phyloP scores from a whole-genome alignment of 2,329 filamentous ascomycete species.

The Gaeumannomyces tritici region DNA sequence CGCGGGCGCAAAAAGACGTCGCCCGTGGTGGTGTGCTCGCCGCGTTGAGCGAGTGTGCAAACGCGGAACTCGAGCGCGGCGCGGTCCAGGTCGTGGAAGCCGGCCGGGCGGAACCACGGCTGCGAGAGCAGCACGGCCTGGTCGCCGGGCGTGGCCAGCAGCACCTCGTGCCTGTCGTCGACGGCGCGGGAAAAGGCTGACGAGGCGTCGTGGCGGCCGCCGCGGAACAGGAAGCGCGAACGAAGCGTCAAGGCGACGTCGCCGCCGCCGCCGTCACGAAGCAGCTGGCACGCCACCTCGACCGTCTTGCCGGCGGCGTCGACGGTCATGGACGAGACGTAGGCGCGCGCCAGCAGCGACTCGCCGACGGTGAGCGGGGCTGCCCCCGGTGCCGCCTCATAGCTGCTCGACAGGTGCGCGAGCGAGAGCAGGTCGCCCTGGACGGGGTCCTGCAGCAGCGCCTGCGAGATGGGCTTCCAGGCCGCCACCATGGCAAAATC shows the following conservation, averaged over 20 bases:
- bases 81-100: neutral
- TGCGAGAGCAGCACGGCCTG: neutral
- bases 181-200: neutral
- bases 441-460: slow-evolving; percentile 93
- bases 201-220: neutral
- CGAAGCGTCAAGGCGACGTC: neutral
- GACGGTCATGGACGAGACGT: slow-evolving; percentile 98
- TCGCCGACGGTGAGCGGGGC: slow-evolving; percentile 93
- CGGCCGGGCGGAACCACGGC: neutral
- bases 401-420: slow-evolving; percentile 92
- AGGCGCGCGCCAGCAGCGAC: slow-evolving; percentile 81
- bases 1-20: neutral
- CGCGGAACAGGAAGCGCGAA: neutral
- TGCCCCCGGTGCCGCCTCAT: slow-evolving; percentile 91
- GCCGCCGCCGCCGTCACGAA: slow-evolving; percentile 21
- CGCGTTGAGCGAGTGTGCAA: neutral
- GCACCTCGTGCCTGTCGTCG: neutral
- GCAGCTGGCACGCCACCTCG: slow-evolving; percentile 87
- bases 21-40: neutral
- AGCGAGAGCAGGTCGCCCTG: slow-evolving; percentile 94
- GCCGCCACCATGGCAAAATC: slow-evolving; percentile 95
- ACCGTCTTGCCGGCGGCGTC: slow-evolving; percentile 99
- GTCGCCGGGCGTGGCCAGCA: neutral
- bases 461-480: slow-evolving; percentile 99
- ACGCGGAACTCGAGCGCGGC: neutral